Evolutionary conservation across 768 basidiomycete genomes (phyloP).

Genomic region (Chalciporus piperatus): DNA sequence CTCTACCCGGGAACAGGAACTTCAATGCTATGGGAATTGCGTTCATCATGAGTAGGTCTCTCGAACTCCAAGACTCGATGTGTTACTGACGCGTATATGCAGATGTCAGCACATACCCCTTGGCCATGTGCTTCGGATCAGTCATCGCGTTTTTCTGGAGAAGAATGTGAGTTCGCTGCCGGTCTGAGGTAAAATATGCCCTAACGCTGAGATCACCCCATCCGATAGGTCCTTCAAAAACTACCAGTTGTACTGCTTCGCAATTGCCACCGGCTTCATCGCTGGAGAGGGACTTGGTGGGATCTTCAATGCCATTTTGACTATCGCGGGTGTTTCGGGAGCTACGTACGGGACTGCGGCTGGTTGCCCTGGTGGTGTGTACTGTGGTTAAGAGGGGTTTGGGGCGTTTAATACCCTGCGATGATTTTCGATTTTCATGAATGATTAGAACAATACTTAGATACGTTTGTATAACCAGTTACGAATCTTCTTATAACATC

Average conservation of each 20-base stretch:
- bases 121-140: slow-evolving; percentile 25
- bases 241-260: slow-evolving; percentile 31
- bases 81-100: not conserved
- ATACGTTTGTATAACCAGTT: too few relatives aligned
- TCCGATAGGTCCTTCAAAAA: not conserved
- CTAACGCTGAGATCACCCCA: not conserved
- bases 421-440: too few relatives aligned
- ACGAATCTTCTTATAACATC: too few relatives aligned
- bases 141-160: slow-evolving; percentile 23
- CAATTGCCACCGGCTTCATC: slow-evolving; percentile 38
- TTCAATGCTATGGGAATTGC: slow-evolving; percentile 28
- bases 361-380: slow-evolving; percentile 28
- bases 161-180: not conserved
- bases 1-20: slow-evolving; percentile 15
- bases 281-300: slow-evolving; percentile 41
- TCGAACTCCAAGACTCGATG: not conserved
- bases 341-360: slow-evolving; percentile 25
- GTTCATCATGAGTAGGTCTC: slow-evolving; percentile 13
- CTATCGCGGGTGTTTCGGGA: slow-evolving; percentile 29
- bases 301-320: slow-evolving; percentile 31
- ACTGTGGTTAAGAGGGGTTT: slow-evolving; percentile 21
- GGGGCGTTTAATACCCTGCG: not conserved
- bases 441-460: slow-evolving; percentile 1
- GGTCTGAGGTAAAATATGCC: not conserved
- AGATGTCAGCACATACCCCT: slow-evolving; percentile 23